Evolutionary conservation across 177 flowering plant species (phyloP).

Genomic region (Telopea speciosissima): DNA sequence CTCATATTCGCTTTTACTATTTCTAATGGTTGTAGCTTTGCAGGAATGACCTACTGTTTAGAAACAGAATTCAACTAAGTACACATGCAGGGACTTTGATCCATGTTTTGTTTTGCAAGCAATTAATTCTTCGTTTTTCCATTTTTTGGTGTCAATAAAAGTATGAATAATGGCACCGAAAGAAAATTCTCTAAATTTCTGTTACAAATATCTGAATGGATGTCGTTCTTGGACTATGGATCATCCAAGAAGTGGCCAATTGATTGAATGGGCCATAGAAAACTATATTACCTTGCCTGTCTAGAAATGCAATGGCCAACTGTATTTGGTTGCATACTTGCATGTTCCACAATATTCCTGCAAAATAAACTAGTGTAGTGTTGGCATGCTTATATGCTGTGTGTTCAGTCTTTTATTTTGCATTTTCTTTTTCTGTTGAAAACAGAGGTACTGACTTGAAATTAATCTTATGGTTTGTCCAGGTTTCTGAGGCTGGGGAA

Average conservation of each 20-base stretch:
- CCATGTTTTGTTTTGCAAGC: neutral
- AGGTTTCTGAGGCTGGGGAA: conserved; percentile 98
- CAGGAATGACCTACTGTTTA: neutral
- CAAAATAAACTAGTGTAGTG: neutral
- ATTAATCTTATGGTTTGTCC: conserved; percentile 8
- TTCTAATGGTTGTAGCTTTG: neutral
- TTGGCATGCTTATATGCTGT: neutral
- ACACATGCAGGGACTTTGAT: neutral
- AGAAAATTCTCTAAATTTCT: neutral
- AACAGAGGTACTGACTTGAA: neutral
- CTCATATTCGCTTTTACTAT: conserved; percentile 6
- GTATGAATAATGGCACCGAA: neutral
- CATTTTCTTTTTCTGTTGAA: too few relatives aligned
- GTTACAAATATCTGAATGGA: neutral
- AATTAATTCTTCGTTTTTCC: neutral
- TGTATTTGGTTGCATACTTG: neutral
- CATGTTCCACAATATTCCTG: neutral
- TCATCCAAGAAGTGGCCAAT: neutral
- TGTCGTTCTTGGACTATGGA: neutral
- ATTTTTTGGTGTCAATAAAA: too few relatives aligned
- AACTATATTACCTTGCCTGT: neutral
- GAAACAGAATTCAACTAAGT: neutral
- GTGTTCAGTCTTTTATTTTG: neutral
- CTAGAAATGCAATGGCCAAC: neutral
- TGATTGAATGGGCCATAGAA: neutral